Base-by-base conservation (phyloP, 108 stramenopile species). In the Nitzschia inconspicua region DNA sequence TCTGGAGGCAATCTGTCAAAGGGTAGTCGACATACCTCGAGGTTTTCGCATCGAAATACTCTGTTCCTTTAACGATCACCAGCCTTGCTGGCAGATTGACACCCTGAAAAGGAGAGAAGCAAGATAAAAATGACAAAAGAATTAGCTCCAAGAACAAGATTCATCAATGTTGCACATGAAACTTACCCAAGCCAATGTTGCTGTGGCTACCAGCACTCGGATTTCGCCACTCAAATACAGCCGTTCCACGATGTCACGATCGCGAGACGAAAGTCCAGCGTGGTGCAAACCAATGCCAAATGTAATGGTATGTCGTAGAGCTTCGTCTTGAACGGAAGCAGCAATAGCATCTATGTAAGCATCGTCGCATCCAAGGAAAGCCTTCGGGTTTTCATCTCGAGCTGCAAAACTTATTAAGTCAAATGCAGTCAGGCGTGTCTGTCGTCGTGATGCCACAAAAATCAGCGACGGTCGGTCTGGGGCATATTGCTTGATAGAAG, bases 261-360 rank as follows among this genome's bases (percentile, higher is more conserved):
- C 95, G 16, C 48, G 39, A 0, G 67, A 40, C 3, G 68, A 63
- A 13, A 84, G 74, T 8, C 98, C 98, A 20, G 98, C 99, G 68
- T 99, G 99, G 65, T 99, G 99, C 4, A 99, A 80, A 14, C 97
- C 99, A 44, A 99, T 86, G 9, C 99, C 99, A 67, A 98, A 99
- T 0, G 85, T 68, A 22, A 99, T 76, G 1, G 96, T 96, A 71
- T 99, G 97, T 32, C 78, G 74, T 30, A 99, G 72, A 11, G 94
- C 80, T n/a, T 84, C 84, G 60, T 99, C 99, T 23, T 73, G 62
- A 36, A 92, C 66, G 7, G 77, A 72, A 47, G 63, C 63, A 3
- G 81, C 83, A 23, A 94, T 44, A 10, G 76, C 56, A 13, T 89
- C 85, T 40, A 92, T 81, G 63, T 81, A 85, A 28, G 73, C 79